Evolutionary conservation across 176 grass and related monocot genomes (phyloP).

Genomic region (Musa itinerans): DNA sequence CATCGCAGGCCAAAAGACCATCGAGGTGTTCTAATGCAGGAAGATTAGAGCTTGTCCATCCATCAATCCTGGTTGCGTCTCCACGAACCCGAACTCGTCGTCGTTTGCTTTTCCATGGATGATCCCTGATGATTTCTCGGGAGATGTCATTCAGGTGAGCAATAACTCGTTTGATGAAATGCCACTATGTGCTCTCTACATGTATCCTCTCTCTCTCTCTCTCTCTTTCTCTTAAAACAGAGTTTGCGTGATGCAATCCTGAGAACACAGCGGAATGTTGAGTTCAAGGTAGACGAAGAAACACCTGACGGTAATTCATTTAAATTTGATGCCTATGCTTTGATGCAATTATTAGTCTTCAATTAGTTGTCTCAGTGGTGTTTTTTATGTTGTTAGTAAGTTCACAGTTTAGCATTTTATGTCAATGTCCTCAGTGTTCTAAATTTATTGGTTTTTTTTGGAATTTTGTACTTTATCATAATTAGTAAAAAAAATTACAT

Average conservation of each 20-base stretch:
- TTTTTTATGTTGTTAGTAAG: not conserved
- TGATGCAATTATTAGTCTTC: not conserved
- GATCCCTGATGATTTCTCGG: conserved; percentile 48
- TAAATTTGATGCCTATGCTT: not conserved
- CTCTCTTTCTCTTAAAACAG: conserved; percentile 20
- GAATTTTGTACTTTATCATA: too few relatives aligned
- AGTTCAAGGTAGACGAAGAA: conserved; percentile 47
- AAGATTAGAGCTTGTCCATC: conserved; percentile 89
- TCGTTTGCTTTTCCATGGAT: conserved; percentile 68
- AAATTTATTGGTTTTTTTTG: too few relatives aligned
- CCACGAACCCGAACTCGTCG: conserved; percentile 68
- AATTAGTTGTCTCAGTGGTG: not conserved
- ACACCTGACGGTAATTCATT: conserved; percentile 41
- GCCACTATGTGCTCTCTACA: not conserved
- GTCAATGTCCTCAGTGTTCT: too few relatives aligned
- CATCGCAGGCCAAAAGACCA: not conserved
- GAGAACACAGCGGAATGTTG: conserved; percentile 61
- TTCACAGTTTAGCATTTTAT: too few relatives aligned
- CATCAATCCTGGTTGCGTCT: conserved; percentile 68
- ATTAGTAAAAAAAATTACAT: too few relatives aligned
- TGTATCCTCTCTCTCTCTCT: not conserved
- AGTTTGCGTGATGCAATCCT: conserved; percentile 49
- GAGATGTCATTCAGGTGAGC: conserved; percentile 30
- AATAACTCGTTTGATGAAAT: not conserved
- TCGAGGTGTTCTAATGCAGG: conserved; percentile 18